Evolutionary conservation across 106 monocot species (phyloP), one percentile per base, ranked within the genome.

Genomic region (Dactylorhiza incarnata): DNA sequence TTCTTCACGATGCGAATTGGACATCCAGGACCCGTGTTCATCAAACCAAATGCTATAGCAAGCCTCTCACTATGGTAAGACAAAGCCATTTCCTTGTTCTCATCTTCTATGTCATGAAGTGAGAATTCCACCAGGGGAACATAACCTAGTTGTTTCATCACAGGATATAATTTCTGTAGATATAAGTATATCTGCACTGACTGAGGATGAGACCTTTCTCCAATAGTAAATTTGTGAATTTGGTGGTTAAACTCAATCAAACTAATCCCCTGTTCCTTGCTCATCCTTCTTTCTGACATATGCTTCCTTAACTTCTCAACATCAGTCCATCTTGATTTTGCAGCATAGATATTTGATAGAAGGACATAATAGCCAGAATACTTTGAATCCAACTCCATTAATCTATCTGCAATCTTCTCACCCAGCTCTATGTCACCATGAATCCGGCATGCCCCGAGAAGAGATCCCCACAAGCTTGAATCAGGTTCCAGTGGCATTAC

Each of bases 41-140:
- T 85, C 79, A 87, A 59, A 6, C 81, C 92, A 83, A 86, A 86
- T 45, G 83, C 88, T 74, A 89, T 76, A 0, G 87, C 89, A 26
- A 89, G 89, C 55, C 85, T 83, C 78, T 92, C 89, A 50, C 89
- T 92, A 49, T 92, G 87, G 66, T 79, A 77, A 61, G 75, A 70
- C 49, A 89, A 56, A 63, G 84, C 74, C 54, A 49, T 78, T 79
- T 89, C 92, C 72, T 83, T 92, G n/a, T 56, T 74, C 78, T 90
- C 92, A 26, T 89, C 82, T 54, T 92, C 86, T 7, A 89, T 81
- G 47, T 87, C 92, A 79, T 92, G 92, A 75, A 92, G 89, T 10
- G 71, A 80, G 66, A 79, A 89, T 37, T 87, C 78, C 45, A 76
- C 45, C 44, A 78, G 47, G 5, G 87, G 87, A 80, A 87, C 80